phyloP scores from a whole-genome alignment of 805 yeast species.

The Wickerhamiella lipophila region DNA sequence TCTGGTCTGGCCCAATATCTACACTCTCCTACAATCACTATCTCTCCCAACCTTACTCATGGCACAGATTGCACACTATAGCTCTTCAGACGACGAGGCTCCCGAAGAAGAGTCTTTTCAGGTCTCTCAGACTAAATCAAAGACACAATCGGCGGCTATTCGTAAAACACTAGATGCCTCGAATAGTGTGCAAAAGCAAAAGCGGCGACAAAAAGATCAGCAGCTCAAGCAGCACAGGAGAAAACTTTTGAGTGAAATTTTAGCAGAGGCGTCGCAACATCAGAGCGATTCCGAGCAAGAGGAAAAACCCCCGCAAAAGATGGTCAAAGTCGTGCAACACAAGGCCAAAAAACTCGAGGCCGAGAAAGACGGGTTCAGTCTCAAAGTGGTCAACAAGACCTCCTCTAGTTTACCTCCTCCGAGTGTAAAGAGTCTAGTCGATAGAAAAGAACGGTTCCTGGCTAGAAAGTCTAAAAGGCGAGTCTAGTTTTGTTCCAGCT shows the following conservation, averaged over 20 bases:
- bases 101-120: slow-evolving; percentile 28
- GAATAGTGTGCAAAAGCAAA: slow-evolving; percentile 17
- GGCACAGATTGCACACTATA: neutral
- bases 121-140: slow-evolving; percentile 16
- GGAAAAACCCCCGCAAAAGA: slow-evolving; percentile 8
- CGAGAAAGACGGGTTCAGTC: slow-evolving; percentile 21
- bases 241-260: slow-evolving; percentile 21
- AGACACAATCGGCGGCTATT: slow-evolving; percentile 12
- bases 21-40: too few species aligned
- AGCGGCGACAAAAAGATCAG: slow-evolving; percentile 23
- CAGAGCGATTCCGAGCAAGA: slow-evolving; percentile 11
- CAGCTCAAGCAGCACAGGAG: slow-evolving; percentile 21
- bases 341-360: slow-evolving; percentile 11
- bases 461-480: slow-evolving; percentile 15
- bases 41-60: neutral
- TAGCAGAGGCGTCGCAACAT: slow-evolving; percentile 16
- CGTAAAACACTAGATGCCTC: slow-evolving; percentile 13
- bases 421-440: slow-evolving; percentile 12
- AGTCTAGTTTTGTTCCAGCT: too few species aligned
- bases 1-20: too few species aligned
- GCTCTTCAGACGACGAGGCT: slow-evolving; percentile 24
- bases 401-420: slow-evolving; percentile 24
- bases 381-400: slow-evolving; percentile 19
- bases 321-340: slow-evolving; percentile 9
- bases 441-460: slow-evolving; percentile 23